Conservation (phyloP, 495 filamentous ascomycete genomes). For the Trichoderma orchidacearum region DNA sequence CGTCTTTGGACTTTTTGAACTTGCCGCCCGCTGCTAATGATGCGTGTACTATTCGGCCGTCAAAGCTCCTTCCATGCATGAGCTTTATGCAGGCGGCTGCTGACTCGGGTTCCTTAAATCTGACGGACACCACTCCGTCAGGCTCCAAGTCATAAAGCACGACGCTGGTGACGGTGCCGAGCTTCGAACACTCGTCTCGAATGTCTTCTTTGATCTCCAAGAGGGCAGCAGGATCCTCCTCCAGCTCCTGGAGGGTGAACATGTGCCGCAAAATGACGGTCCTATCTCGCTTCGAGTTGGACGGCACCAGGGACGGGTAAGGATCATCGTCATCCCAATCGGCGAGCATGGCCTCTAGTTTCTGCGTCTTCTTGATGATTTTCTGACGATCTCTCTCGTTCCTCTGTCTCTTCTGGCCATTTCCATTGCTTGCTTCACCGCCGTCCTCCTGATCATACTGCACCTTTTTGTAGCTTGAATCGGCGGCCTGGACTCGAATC, state of each 20-base stretch:
- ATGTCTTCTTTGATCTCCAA: conserved; percentile 93
- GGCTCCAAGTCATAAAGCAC: conserved; percentile 76
- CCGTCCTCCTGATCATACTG: conserved; percentile 21
- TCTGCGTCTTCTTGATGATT: conserved; percentile 78
- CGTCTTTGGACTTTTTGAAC: conserved; percentile 54
- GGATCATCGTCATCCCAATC: conserved; percentile 85
- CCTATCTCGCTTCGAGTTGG: conserved; percentile 54
- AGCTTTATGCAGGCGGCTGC: conserved; percentile 59
- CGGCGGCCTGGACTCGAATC: conserved; percentile 76
- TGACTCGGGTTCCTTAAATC: conserved; percentile 54
- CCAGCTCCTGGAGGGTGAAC: conserved; percentile 80
- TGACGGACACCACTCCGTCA: conserved; percentile 78
- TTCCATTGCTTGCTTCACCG: conserved; percentile 10
- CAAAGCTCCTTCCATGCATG: conserved; percentile 77
- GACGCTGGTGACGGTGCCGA: conserved; percentile 82
- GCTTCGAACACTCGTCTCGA: conserved; percentile 73
- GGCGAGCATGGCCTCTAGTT: conserved; percentile 74
- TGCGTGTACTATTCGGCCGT: conserved; percentile 57
- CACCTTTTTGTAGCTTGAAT: conserved; percentile 74
- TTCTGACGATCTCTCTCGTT: conserved; percentile 57
- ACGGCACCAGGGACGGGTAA: conserved; percentile 29
- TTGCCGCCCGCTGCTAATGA: conserved; percentile 67
- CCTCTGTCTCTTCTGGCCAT: conserved; percentile 29
- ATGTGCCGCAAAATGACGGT: conserved; percentile 83
- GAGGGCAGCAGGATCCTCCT: conserved; percentile 70